These are phyloP conservation scores for Neurospora terricola DNA, from an alignment of 495 filamentous ascomycete species.

Conservation along the genomic window DNA sequence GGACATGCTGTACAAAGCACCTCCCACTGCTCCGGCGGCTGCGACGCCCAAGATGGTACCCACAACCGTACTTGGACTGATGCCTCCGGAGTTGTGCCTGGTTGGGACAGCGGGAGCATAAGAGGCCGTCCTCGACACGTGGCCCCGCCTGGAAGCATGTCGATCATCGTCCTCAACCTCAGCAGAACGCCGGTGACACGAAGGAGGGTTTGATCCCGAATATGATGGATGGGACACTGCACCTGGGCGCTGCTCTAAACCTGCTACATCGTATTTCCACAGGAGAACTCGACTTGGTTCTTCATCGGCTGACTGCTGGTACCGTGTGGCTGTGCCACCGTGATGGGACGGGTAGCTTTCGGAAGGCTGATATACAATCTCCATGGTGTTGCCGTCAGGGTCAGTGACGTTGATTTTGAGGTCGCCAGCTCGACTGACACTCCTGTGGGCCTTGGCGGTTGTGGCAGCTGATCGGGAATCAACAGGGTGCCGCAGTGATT, in stretches of 20 bases:
- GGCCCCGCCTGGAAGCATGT: not conserved
- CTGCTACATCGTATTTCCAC: constrained; percentile 40
- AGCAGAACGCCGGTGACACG: not conserved
- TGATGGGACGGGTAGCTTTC: constrained; percentile 22
- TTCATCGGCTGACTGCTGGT: constrained; percentile 25
- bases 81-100: constrained; percentile 25
- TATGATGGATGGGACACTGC: not conserved
- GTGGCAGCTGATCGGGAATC: constrained; percentile 7
- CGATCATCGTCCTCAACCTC: not conserved
- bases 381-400: constrained; percentile 43
- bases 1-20: constrained; percentile 62
- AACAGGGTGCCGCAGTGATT: constrained; percentile 10
- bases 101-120: constrained; percentile 22
- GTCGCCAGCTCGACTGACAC: constrained; percentile 15
- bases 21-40: constrained; percentile 66
- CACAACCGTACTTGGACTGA: constrained; percentile 32
- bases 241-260: constrained; percentile 5
- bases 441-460: constrained; percentile 12
- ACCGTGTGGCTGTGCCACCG: constrained; percentile 23
- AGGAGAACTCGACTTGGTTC: constrained; percentile 38
- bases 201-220: not conserved
- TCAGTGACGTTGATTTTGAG: constrained; percentile 31
- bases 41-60: constrained; percentile 60
- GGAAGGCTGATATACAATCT: constrained; percentile 31
- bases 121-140: constrained; percentile 6